Conservation (phyloP, 352 stramenopile genomes). For the Phytophthora fragariae region DNA sequence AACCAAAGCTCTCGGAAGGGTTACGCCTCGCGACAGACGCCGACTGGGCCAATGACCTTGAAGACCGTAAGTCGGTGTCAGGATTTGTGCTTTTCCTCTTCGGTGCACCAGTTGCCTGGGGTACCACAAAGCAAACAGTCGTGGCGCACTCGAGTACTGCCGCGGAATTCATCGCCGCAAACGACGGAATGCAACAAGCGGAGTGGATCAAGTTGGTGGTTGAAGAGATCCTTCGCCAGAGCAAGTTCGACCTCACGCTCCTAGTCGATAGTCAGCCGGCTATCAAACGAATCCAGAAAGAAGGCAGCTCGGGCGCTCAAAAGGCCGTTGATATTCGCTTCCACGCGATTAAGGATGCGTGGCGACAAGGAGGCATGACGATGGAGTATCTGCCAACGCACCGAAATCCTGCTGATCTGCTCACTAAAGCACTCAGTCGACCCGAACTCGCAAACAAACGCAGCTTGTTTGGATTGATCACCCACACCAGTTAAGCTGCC, state of each 20-base stretch:
- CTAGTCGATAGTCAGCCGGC: background rate
- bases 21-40: background rate
- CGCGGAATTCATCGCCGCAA: background rate
- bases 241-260: background rate
- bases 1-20: background rate
- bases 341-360: background rate
- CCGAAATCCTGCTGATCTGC: background rate
- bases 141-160: background rate
- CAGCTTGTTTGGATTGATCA: no score
- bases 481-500: no score
- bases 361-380: background rate
- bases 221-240: background rate
- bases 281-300: background rate
- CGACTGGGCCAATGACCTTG: background rate
- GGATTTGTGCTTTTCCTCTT: background rate
- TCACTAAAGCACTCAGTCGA: background rate
- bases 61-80: background rate
- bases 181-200: background rate
- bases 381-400: background rate
- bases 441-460: no score
- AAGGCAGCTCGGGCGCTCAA: background rate
- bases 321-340: background rate
- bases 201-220: background rate
- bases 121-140: background rate
- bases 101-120: background rate